These are phyloP conservation scores for Tephrocybe sp. DNA, from an alignment of 768 basidiomycete species.

Conservation along the genomic window DNA sequence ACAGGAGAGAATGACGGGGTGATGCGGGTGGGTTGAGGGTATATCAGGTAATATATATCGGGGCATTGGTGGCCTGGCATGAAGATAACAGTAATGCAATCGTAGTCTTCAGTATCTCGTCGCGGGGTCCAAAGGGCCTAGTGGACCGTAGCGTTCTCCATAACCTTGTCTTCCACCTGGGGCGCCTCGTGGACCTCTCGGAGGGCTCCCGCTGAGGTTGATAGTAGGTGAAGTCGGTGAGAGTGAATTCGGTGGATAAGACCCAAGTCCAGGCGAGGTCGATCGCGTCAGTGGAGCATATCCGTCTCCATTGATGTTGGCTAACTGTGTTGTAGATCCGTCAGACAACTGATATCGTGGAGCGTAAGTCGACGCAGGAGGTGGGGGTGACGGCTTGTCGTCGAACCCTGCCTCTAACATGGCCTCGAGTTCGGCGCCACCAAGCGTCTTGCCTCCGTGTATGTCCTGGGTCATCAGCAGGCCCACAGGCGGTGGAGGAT, in stretches of 20 bases:
- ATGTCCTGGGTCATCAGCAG: conserved; percentile 45
- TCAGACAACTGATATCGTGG: conserved; percentile 67
- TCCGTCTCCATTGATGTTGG: conserved; percentile 42
- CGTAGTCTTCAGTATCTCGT: conserved; percentile 40
- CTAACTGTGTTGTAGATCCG: conserved; percentile 42
- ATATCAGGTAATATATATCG: conserved; percentile 36
- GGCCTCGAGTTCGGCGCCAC: conserved; percentile 77
- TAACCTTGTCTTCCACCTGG: conserved; percentile 22
- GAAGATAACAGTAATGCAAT: conserved; percentile 20
- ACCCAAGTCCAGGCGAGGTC: conserved; percentile 36
- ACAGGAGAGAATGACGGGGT: conserved; percentile 16
- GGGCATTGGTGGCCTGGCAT: conserved; percentile 19
- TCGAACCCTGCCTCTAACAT: conserved; percentile 94
- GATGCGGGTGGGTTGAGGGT: conserved; percentile 33
- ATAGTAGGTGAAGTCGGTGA: conserved; percentile 41
- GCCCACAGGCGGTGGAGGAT: conserved; percentile 83
- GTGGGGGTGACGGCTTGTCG: conserved; percentile 56
- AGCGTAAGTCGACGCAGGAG: conserved; percentile 39
- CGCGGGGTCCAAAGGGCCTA: conserved; percentile 62
- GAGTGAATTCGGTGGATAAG: conserved; percentile 27
- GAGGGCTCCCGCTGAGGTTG: conserved; percentile 21
- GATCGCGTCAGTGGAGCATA: conserved; percentile 56
- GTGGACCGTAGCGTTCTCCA: conserved; percentile 47
- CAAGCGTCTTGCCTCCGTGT: conserved; percentile 50
- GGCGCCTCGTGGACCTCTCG: conserved; percentile 10